Evolutionary conservation across 805 yeast species (phyloP), one percentile per base, ranked within the genome.

Genomic region (Myxozyma vanderwaltii): DNA sequence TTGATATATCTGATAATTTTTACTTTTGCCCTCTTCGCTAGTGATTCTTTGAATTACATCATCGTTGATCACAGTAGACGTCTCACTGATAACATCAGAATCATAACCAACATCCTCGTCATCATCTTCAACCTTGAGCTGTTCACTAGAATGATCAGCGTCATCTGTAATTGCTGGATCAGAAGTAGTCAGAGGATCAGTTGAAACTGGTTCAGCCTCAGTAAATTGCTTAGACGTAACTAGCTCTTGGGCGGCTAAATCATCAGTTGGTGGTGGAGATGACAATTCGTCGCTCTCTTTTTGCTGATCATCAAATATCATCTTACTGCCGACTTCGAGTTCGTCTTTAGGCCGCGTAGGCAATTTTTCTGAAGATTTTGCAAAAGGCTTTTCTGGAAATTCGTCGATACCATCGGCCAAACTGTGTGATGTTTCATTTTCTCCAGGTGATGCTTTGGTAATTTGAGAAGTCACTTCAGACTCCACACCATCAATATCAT

Each of bases 61-160:
- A 4, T 51, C 58, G 2, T 47, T 35, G 19, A 61, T 51, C 7
- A 54, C 56, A 10, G 65, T 61, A 4, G 63, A 54, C 5, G 64
- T 41, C 39, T 61, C 65, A 39, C 65, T 61, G 13, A 59, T 13
- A 6, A 58, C 60, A 29, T 57, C 64, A 29, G 59, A 51, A 24
- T 45, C 50, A 19, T 44, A 41, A n/a, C 24, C 58, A 7, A 24
- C 27, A 38, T 55, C 59, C 3, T 26, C 46, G 2, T 33, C 45
- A 12, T 55, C 59, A 4, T 26, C 46, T 2, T 33, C 45, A 12
- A 41, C 47, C 24, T 47, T 39, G 23, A 17, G 27, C n/a, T 48
- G 33, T 29, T 17, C 27, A 8, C 33, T 12, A 33, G 35, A 21
- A 1, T n/a, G 6, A 3, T 12, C 39, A 5, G 19, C 44, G 1